Evolutionary conservation across 805 yeast genomes (phyloP), one percentile per base, ranked within the genome.

Genomic region (Saccharomycopsis oosterbeekiorum): DNA sequence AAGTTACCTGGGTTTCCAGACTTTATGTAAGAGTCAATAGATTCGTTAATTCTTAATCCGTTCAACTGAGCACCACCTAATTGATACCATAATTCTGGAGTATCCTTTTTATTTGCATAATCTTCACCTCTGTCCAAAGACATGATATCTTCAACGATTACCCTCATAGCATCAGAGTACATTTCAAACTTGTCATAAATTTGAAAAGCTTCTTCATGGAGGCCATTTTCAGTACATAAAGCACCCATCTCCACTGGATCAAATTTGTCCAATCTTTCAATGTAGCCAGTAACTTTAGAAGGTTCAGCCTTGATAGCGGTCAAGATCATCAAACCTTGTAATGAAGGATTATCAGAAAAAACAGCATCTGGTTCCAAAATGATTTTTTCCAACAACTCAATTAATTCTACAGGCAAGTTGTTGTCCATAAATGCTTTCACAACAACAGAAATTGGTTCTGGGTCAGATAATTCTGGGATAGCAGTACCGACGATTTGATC

Each of bases 241-340:
- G 91, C 87, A 51, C 97, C 97, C 75, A 94, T 94, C 75, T 94
- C 99, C 66, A 84, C 84, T 50, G 96, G 94, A 73, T 94, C 97
- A 71, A 83, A 94, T 67, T 88, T 86, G 70, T 93, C 96, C 64
- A 94, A 81, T 67, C 90, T 88, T 68, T 93, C 97, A 70, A 94
- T 83, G 73, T 92, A 91, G 58, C 84, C 81, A 65, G 80, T 73
- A 58, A 94, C 97, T 75, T 88, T 88, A 8, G 93, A 78, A 69
- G 90, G 85, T 74, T 93, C 98, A 59, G 96, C 97, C 75, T 90
- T 91, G 72, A 94, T 89, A 43, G 99, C 97, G 66, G 99, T 94
- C 71, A 94, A 81, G 66, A 94, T 81, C 71, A 94, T 78, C 73
- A 94, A 79, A 58, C 97, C 97, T 79, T 94, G 99, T 72, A 94